Conservation (phyloP, 805 yeast genomes). For the Wickerhamiella slavikovae region DNA sequence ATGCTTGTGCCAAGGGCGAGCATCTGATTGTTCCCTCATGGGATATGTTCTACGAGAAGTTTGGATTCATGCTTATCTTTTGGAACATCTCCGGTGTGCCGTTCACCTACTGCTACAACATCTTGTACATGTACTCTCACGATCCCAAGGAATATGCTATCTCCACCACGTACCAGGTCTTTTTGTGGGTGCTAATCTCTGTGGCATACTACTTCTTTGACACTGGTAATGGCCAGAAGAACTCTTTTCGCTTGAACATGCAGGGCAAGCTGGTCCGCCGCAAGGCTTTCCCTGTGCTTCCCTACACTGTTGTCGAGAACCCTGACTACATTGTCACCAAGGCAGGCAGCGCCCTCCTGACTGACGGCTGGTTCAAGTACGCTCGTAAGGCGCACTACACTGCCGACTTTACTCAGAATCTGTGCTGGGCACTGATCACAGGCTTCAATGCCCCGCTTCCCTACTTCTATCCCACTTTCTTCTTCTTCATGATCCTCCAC, state of each 20-base stretch:
- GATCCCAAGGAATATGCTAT: constrained; percentile 66
- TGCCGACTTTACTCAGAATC: constrained; percentile 74
- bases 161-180: constrained; percentile 38
- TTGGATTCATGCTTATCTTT: constrained; percentile 96
- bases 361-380: constrained; percentile 86
- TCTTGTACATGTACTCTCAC: constrained; percentile 64
- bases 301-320: constrained; percentile 58
- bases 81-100: constrained; percentile 99
- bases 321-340: constrained; percentile 73
- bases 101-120: constrained; percentile 89
- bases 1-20: constrained; percentile 95
- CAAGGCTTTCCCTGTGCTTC: constrained; percentile 85
- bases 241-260: constrained; percentile 54
- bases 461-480: constrained; percentile 89
- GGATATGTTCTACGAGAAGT: constrained; percentile 99
- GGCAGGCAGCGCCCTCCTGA: constrained; percentile 64
- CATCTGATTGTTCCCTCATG: constrained; percentile 93
- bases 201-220: constrained; percentile 82
- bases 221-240: constrained; percentile 88
- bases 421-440: constrained; percentile 82
- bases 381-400: constrained; percentile 93
- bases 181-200: constrained; percentile 35
- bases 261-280: constrained; percentile 62
- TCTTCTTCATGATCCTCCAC: constrained; percentile 69
- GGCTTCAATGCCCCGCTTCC: constrained; percentile 81